phyloP scores from a whole-genome alignment of 306 rosid genomes.

The Glycine tomentella region DNA sequence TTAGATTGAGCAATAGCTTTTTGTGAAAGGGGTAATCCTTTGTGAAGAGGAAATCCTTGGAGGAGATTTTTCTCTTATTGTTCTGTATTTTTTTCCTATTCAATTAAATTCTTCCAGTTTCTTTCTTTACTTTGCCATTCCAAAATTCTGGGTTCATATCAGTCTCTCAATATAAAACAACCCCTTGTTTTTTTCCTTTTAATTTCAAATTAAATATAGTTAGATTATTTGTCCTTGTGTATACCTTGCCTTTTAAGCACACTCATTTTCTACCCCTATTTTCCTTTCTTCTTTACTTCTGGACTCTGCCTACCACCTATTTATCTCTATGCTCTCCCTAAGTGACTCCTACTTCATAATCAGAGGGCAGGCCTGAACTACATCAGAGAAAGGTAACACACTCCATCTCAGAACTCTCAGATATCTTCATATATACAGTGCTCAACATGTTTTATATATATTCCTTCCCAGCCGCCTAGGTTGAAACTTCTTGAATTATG shows the following conservation, averaged over 20 bases:
- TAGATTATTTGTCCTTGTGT: constrained; percentile 53
- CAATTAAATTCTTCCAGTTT: too few relatives aligned
- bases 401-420: not conserved
- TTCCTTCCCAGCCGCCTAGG: not conserved
- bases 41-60: too few relatives aligned
- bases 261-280: constrained; percentile 53
- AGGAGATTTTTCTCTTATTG: too few relatives aligned
- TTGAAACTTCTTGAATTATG: constrained; percentile 18
- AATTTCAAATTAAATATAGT: constrained; percentile 45
- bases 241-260: constrained; percentile 88
- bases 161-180: not conserved
- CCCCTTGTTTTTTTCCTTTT: constrained; percentile 2
- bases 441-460: not conserved
- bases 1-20: too few relatives aligned
- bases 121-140: too few relatives aligned
- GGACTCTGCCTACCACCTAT: constrained; percentile 28
- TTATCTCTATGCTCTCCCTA: constrained; percentile 47
- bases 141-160: too few relatives aligned
- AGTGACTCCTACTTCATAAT: constrained; percentile 54
- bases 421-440: not conserved
- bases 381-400: constrained; percentile 79
- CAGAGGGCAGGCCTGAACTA: constrained; percentile 89
- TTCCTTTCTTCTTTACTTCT: constrained; percentile 45
- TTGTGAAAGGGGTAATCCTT: too few relatives aligned
- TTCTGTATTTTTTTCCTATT: too few relatives aligned